A percentile compares a stretch with the other conserved stretches of the same genome.
Conservation (phyloP, 176 grass and related monocot genomes). For the Areca catechu region DNA sequence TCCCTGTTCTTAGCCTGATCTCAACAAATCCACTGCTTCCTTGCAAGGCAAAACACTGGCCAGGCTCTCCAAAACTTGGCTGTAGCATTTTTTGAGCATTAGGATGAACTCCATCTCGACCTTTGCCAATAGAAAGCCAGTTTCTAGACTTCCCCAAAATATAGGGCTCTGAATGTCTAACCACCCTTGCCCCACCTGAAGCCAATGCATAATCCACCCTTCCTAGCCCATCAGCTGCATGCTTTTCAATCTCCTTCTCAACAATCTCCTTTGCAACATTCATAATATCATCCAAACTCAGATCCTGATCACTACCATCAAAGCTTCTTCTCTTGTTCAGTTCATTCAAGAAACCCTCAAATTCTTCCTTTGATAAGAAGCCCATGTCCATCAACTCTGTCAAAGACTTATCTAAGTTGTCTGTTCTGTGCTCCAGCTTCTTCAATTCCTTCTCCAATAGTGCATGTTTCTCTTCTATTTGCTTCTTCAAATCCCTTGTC, state of each 20-base stretch:
- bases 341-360: conserved; percentile 50
- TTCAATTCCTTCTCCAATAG: conserved; percentile 34
- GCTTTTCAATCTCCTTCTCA: conserved; percentile 75
- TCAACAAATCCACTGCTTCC: conserved; percentile 77
- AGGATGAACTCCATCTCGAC: conserved; percentile 6
- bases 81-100: conserved; percentile 60
- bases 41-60: conserved; percentile 69
- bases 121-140: conserved; percentile 7
- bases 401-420: conserved; percentile 43
- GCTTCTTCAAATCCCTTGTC: conserved; percentile 25
- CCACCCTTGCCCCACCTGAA: conserved; percentile 60
- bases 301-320: neutral
- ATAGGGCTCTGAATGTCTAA: conserved; percentile 54
- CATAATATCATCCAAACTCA: conserved; percentile 59
- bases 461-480: conserved; percentile 51
- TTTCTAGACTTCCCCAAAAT: conserved; percentile 15
- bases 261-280: conserved; percentile 60
- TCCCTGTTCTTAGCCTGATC: conserved; percentile 53
- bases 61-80: conserved; percentile 90
- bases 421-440: conserved; percentile 32
- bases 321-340: conserved; percentile 27
- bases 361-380: conserved; percentile 49
- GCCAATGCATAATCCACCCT: conserved; percentile 74
- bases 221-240: conserved; percentile 84
- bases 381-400: conserved; percentile 36